These are phyloP conservation scores for Tetramitus jugosus DNA, from an alignment of 208 protist genomes.

Conservation along the genomic window DNA sequence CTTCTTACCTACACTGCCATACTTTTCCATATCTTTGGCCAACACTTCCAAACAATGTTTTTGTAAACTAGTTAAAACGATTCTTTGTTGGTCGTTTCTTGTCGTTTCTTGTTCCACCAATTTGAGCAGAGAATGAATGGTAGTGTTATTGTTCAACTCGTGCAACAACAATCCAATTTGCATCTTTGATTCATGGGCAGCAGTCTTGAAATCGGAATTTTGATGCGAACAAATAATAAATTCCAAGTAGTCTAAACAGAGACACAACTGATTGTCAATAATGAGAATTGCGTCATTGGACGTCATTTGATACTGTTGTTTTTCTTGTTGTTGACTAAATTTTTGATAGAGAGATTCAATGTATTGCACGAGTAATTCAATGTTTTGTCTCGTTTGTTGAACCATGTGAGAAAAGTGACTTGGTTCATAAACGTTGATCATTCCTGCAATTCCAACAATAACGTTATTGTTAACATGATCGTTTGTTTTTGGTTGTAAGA, in stretches of 20 bases:
- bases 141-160: slow-evolving; percentile 66
- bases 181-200: slow-evolving; percentile 57
- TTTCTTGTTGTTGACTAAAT: neutral
- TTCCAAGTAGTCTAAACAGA: slow-evolving; percentile 77
- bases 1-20: slow-evolving; percentile 10
- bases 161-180: slow-evolving; percentile 70
- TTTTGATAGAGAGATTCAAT: neutral
- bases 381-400: neutral
- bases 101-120: slow-evolving; percentile 42
- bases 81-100: slow-evolving; percentile 42
- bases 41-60: too few relatives aligned
- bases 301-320: neutral
- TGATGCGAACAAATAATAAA: too few relatives aligned
- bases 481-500: neutral
- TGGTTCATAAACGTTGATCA: neutral
- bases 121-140: slow-evolving; percentile 49
- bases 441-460: neutral
- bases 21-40: slow-evolving; percentile 80
- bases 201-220: slow-evolving; percentile 68
- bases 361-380: neutral
- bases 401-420: neutral
- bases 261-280: slow-evolving; percentile 75
- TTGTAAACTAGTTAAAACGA: slow-evolving; percentile 41
- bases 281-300: neutral
- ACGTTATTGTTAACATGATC: neutral